These are phyloP conservation scores for Xylaria polymorpha DNA, from an alignment of 2,329 filamentous ascomycete species.

Conservation along the genomic window DNA sequence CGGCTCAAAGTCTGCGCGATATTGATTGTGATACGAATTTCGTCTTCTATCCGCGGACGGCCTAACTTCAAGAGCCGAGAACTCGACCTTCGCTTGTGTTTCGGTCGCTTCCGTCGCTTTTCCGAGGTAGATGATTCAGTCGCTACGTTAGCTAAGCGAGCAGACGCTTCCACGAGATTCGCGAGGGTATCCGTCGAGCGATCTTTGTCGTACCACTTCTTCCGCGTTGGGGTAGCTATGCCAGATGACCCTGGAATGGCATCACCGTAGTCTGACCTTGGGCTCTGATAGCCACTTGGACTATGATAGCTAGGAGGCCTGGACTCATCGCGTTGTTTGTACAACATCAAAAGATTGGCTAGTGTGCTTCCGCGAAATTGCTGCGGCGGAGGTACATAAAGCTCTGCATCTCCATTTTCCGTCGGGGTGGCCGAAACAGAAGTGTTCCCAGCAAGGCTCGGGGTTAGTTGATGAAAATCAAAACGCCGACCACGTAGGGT, in stretches of 20 bases:
- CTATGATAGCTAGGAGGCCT: conserved; percentile 41
- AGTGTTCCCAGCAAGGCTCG: conserved; percentile 29
- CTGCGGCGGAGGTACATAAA: conserved; percentile 55
- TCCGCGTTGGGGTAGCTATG: conserved; percentile 56
- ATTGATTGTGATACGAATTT: conserved; percentile 60
- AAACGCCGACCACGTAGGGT: conserved; percentile 47
- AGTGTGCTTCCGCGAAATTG: conserved; percentile 60
- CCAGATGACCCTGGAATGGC: conserved; percentile 55
- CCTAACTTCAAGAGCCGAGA: conserved; percentile 51
- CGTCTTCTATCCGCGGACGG: conserved; percentile 57
- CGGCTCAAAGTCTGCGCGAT: conserved; percentile 78
- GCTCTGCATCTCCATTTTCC: conserved; percentile 55
- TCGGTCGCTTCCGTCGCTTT: conserved; percentile 51
- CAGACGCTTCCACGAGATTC: conserved; percentile 61
- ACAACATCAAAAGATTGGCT: conserved; percentile 60
- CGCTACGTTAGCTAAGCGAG: conserved; percentile 54
- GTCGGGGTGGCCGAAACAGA: conserved; percentile 47
- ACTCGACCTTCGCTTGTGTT: conserved; percentile 54
- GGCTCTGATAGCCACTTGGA: conserved; percentile 33
- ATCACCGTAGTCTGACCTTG: conserved; percentile 47
- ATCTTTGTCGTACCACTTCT: conserved; percentile 63
- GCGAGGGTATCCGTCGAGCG: conserved; percentile 60
- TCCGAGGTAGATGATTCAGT: conserved; percentile 34
- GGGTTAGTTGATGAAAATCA: conserved; percentile 30
- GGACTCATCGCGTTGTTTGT: conserved; percentile 53